phyloP scores from a whole-genome alignment of 2,329 filamentous ascomycete genomes.

The Ophiostoma populinum region DNA sequence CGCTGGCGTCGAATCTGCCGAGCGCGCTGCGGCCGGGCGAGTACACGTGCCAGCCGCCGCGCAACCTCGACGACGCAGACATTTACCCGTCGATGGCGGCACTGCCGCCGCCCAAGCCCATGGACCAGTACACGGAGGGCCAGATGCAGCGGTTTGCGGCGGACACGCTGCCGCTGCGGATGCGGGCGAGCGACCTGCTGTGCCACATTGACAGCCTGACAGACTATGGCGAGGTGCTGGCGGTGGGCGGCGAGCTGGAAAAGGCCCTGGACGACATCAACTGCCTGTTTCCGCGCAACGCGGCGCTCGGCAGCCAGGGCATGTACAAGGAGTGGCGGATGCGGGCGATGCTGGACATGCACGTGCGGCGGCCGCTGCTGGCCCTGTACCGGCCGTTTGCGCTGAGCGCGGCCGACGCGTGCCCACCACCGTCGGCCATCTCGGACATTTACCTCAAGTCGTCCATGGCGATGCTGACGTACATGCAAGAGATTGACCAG shows the following conservation, averaged over 20 bases:
- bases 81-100: conserved; percentile 29
- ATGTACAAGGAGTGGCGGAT: conserved; percentile 34
- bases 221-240: conserved; percentile 36
- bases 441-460: conserved; percentile 34
- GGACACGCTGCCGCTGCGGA: conserved; percentile 29
- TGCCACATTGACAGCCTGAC: conserved; percentile 32
- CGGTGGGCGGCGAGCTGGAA: conserved; percentile 35
- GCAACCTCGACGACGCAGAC: conserved; percentile 35
- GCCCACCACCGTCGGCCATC: conserved; percentile 27
- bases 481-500: conserved; percentile 36
- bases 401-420: conserved; percentile 28
- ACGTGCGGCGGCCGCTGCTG: conserved; percentile 32
- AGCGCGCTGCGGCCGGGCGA: conserved; percentile 33
- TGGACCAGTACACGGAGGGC: conserved; percentile 34
- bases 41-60: conserved; percentile 33
- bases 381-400: conserved; percentile 38
- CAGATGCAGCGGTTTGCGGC: conserved; percentile 37
- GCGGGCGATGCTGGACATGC: conserved; percentile 34
- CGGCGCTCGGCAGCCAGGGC: conserved; percentile 23
- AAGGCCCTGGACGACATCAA: conserved; percentile 36
- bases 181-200: conserved; percentile 31
- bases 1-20: conserved; percentile 33
- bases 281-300: conserved; percentile 30
- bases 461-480: conserved; percentile 36
- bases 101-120: conserved; percentile 29